A percentile compares a stretch with the other conserved stretches of the same genome.
These are phyloP conservation scores for Neurospora sp. DNA, from an alignment of 495 filamentous ascomycete genomes.

Conservation along the genomic window DNA sequence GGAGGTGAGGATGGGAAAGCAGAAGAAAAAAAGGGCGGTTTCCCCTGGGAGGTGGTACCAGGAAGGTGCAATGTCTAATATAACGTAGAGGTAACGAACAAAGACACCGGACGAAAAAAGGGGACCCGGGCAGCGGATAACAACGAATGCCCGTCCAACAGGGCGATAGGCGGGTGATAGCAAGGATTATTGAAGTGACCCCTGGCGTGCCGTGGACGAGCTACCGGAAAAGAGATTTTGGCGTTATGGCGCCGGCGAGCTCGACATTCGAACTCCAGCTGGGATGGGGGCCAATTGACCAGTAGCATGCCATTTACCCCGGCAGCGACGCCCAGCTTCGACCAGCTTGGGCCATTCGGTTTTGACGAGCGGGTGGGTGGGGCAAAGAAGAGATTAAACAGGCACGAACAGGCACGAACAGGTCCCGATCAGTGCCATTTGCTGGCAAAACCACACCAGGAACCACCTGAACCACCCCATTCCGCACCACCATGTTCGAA, in stretches of 20 bases:
- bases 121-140: neutral
- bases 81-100: neutral
- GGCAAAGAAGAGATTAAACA: neutral
- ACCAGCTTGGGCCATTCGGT: neutral
- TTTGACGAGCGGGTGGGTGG: neutral
- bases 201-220: neutral
- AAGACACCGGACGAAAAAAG: neutral
- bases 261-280: neutral
- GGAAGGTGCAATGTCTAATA: neutral
- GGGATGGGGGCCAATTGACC: neutral
- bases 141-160: neutral
- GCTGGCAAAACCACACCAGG: neutral
- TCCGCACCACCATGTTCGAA: neutral
- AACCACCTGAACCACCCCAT: neutral
- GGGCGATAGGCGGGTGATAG: neutral
- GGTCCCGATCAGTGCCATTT: neutral
- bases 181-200: neutral
- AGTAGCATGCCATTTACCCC: neutral
- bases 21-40: constrained; percentile 3
- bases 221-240: neutral
- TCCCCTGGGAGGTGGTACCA: neutral
- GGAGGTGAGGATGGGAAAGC: neutral
- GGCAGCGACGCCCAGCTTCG: neutral
- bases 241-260: neutral
- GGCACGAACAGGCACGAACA: neutral